These are phyloP conservation scores for Pulveroboletus sp. DNA, from an alignment of 768 basidiomycete genomes.

Conservation along the genomic window DNA sequence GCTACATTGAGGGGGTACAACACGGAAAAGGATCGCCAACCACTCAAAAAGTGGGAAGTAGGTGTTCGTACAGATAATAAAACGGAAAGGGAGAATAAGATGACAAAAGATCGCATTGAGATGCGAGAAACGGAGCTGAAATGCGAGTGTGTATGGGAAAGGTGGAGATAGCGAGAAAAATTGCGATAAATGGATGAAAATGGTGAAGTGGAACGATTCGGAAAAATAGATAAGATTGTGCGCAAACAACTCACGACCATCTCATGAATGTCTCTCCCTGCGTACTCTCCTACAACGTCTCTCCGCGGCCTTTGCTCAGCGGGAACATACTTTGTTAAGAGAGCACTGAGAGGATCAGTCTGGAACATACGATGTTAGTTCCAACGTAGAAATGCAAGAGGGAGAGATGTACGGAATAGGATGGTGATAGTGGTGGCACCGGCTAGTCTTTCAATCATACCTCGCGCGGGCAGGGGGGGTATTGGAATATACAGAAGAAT, in stretches of 20 bases:
- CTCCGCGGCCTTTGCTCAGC: constrained; percentile 71
- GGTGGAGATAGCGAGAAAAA: constrained; percentile 1
- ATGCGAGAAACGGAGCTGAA: constrained; percentile 21
- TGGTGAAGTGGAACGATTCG: neutral
- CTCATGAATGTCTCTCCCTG: constrained; percentile 68
- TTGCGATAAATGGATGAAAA: constrained; percentile 11
- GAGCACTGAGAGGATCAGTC: constrained; percentile 81
- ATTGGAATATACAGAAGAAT: constrained; percentile 6
- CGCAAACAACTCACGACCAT: constrained; percentile 62
- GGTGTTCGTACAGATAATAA: constrained; percentile 25
- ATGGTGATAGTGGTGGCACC: constrained; percentile 2
- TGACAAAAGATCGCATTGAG: constrained; percentile 17
- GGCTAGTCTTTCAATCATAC: constrained; percentile 1
- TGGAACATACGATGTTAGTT: constrained; percentile 28
- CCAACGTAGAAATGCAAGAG: neutral
- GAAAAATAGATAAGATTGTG: constrained; percentile 12
- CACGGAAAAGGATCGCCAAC: constrained; percentile 13
- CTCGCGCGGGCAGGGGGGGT: constrained; percentile 3
- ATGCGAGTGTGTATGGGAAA: constrained; percentile 13
- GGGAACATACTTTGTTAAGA: constrained; percentile 82
- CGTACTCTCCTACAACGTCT: constrained; percentile 75
- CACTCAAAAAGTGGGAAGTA: neutral
- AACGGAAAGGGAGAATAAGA: constrained; percentile 15
- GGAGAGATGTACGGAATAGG: constrained; percentile 2
- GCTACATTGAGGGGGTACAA: constrained; percentile 23